Conservation (phyloP, 2,329 filamentous ascomycete genomes). For the Daldinia sp. region DNA sequence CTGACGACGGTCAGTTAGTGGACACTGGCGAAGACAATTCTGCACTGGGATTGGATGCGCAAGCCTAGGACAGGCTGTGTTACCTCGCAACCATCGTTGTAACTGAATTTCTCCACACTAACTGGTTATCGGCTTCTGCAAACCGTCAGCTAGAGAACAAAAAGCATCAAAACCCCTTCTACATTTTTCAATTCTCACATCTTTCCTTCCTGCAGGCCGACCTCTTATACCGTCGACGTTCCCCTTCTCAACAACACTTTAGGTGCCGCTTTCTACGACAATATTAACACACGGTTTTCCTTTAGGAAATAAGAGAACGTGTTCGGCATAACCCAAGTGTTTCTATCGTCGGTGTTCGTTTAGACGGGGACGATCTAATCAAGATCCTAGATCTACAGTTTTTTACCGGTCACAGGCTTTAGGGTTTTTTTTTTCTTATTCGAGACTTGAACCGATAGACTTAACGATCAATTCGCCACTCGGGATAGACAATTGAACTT, state of each 20-base stretch:
- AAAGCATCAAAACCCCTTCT: constrained; percentile 44
- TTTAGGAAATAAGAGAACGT: constrained; percentile 31
- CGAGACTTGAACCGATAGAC: background rate
- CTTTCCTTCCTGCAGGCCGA: constrained; percentile 38
- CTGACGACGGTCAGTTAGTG: constrained; percentile 39
- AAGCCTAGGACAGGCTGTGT: constrained; percentile 32
- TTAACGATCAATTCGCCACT: constrained; percentile 8
- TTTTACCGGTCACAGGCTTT: constrained; percentile 3
- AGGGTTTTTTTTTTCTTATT: constrained; percentile 3
- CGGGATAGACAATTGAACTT: background rate
- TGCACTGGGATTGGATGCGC: constrained; percentile 27
- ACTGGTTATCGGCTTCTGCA: constrained; percentile 17
- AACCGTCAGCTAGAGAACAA: constrained; percentile 40
- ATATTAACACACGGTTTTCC: constrained; percentile 33
- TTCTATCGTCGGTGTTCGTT: constrained; percentile 22
- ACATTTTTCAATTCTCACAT: constrained; percentile 3
- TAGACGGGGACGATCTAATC: constrained; percentile 20
- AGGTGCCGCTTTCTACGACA: constrained; percentile 40
- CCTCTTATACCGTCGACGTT: constrained; percentile 36
- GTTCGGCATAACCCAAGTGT: constrained; percentile 38
- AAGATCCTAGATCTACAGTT: background rate
- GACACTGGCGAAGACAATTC: constrained; percentile 19
- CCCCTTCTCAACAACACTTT: constrained; percentile 24
- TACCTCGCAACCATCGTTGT: constrained; percentile 42
- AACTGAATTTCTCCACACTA: constrained; percentile 38